phyloP scores from a whole-genome alignment of 2,329 filamentous ascomycete species.

The Colletotrichum melonis region DNA sequence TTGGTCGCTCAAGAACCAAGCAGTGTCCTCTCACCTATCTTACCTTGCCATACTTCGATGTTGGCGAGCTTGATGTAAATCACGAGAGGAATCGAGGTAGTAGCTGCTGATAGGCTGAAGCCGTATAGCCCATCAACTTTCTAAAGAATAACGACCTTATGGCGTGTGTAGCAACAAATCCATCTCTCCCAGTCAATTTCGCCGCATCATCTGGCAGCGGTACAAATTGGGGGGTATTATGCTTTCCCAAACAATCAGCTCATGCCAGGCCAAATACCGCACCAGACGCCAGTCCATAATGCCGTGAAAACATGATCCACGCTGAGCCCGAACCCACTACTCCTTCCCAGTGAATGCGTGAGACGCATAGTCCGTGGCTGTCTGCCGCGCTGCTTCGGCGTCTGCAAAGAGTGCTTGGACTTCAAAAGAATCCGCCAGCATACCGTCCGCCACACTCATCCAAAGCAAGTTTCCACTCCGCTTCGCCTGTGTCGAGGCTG shows the following conservation, averaged over 20 bases:
- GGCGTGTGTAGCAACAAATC: not conserved
- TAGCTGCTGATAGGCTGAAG: not conserved
- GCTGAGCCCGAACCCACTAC: constrained; percentile 17
- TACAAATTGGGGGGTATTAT: constrained; percentile 30
- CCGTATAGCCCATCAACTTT: not conserved
- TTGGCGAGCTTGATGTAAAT: not conserved
- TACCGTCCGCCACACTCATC: constrained; percentile 84
- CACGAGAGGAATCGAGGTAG: not conserved
- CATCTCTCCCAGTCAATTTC: constrained; percentile 1
- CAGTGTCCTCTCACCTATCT: not conserved
- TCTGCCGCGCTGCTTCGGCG: constrained; percentile 52
- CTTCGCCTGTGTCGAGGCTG: constrained; percentile 74
- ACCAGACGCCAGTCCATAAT: constrained; percentile 32
- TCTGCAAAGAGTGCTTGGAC: constrained; percentile 72
- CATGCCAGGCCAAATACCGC: constrained; percentile 29
- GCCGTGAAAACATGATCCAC: constrained; percentile 19
- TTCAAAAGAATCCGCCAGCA: constrained; percentile 81
- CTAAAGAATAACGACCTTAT: not conserved
- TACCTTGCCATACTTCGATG: not conserved
- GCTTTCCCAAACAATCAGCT: constrained; percentile 32
- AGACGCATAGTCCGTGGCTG: constrained; percentile 54
- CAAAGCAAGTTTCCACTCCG: constrained; percentile 79
- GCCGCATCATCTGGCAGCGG: constrained; percentile 10
- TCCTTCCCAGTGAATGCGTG: constrained; percentile 52
- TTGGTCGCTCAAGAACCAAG: not conserved